Percentiles rank a stretch among this genome's conserved stretches.
Evolutionary conservation across 805 yeast species (phyloP).

Genomic region (Wickerhamomyces queroliae): DNA sequence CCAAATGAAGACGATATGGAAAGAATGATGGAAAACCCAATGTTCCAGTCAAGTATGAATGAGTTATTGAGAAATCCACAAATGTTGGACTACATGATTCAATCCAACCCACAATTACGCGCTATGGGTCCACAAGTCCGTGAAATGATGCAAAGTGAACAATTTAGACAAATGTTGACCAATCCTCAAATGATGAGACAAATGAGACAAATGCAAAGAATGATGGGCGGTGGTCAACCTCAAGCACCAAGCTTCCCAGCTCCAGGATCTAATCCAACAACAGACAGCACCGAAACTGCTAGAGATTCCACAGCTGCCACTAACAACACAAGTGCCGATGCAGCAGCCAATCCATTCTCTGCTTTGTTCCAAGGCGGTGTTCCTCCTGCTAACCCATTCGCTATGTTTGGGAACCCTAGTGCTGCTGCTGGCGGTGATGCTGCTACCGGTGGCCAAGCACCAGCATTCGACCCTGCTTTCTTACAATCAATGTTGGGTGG

Average conservation of each 20-base stretch:
- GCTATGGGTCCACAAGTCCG: slow-evolving; percentile 88
- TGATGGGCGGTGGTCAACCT: slow-evolving; percentile 29
- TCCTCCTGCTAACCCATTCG: slow-evolving; percentile 43
- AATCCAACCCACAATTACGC: slow-evolving; percentile 78
- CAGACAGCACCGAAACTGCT: slow-evolving; percentile 28
- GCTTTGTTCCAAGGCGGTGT: slow-evolving; percentile 6
- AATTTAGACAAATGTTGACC: slow-evolving; percentile 70
- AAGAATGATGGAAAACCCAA: slow-evolving; percentile 74
- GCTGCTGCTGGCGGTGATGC: slow-evolving; percentile 21
- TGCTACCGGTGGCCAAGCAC: slow-evolving; percentile 25
- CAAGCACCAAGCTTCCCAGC: slow-evolving; percentile 36
- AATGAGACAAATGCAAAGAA: slow-evolving; percentile 70
- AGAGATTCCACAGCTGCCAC: slow-evolving; percentile 12
- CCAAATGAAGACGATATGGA: slow-evolving; percentile 71
- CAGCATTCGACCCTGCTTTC: slow-evolving; percentile 42
- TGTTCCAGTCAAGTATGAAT: slow-evolving; percentile 76
- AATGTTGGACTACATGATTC: slow-evolving; percentile 76
- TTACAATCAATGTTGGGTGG: slow-evolving; percentile 42
- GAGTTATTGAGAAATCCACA: slow-evolving; percentile 82
- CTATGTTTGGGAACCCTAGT: slow-evolving; percentile 24
- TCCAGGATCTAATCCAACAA: slow-evolving; percentile 34
- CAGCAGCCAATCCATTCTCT: slow-evolving; percentile 15
- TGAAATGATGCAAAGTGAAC: slow-evolving; percentile 77
- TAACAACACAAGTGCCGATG: slow-evolving; percentile 12
- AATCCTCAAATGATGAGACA: slow-evolving; percentile 85